Evolutionary conservation across 305 asterid species (phyloP).

Genomic region (Petunia hybrid): DNA sequence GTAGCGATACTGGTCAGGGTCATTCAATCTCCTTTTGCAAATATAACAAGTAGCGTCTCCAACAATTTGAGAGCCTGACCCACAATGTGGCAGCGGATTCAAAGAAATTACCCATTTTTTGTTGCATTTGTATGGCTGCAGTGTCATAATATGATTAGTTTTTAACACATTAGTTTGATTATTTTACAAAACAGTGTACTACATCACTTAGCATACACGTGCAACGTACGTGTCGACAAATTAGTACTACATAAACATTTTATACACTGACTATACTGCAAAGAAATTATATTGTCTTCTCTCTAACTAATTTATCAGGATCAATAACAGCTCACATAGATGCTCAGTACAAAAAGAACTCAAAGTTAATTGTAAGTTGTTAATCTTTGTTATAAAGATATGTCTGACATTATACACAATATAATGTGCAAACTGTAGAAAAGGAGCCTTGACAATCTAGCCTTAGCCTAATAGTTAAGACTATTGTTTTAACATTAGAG

Average conservation of each 20-base stretch:
- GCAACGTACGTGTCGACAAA: too few relatives aligned
- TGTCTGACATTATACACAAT: neutral
- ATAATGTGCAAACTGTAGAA: neutral
- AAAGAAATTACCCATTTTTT: conserved; percentile 44
- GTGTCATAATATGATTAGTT: neutral
- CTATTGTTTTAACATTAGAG: too few relatives aligned
- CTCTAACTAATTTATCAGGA: too few relatives aligned
- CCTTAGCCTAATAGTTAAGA: neutral
- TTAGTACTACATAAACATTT: too few relatives aligned
- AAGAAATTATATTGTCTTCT: too few relatives aligned
- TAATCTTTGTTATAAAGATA: neutral
- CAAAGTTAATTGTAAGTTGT: neutral
- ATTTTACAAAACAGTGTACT: too few relatives aligned
- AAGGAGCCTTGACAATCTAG: neutral
- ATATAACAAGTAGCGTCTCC: conserved; percentile 38
- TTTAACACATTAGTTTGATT: too few relatives aligned
- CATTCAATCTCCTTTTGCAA: conserved; percentile 40
- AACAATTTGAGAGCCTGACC: conserved; percentile 40
- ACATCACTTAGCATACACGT: too few relatives aligned
- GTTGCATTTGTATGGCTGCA: conserved; percentile 47
- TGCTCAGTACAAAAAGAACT: neutral
- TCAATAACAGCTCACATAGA: neutral
- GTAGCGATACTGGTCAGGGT: conserved; percentile 37
- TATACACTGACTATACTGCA: too few relatives aligned
- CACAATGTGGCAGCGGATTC: conserved; percentile 45